Evolutionary conservation across 225 moss, liverwort and hornwort genomes (phyloP), one percentile per base, ranked within the genome.

Genomic region (Polytrichum formosum): DNA sequence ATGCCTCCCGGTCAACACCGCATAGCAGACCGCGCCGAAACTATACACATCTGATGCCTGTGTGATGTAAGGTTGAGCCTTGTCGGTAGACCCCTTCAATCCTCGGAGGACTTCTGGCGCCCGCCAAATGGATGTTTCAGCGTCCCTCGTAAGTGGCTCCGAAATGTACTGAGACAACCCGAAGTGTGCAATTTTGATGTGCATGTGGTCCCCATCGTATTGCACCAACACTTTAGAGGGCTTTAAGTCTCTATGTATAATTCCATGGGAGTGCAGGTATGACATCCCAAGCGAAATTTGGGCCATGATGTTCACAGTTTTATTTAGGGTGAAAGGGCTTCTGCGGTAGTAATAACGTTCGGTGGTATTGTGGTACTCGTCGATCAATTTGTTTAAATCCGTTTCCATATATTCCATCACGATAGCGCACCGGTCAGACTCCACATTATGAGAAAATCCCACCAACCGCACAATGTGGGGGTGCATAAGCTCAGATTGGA

Each of bases 21-120:
- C 19, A 69, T 56, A 69, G 28, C 68, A 69, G 10, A 37, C 33
- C 68, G 56, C 26, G 5, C 54, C 68, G 55, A 69, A 69, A 27
- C 68, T 69, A 55, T 69, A 69, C 16, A 69, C 53, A 69, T 69
- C 68, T 22, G 30, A 19, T 68, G 67, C 67, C 55, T 56, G 6
- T 5, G 9, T 6, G 68, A 23, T 56, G 35, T n/a, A 1, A 18
- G 19, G 2, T 18, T 55, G 6, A n/a, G 22, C 17, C 4, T 56
- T 18, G 21, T 1, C 7, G 31, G 7, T 31, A 7, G 31, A 31
- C 31, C 31, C 18, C 30, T 30, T 6, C 30, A 6, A 18, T 13
- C 19, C 66, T 31, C 46, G 66, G 13, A 69, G 26, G 5, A 69
- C 46, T 69, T 56, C 68, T 26, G 68, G 68, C 18, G 68, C 68